Evolutionary conservation across 2,329 filamentous ascomycete species (phyloP).

Genomic region (Fusarium neocosmosporiellum): DNA sequence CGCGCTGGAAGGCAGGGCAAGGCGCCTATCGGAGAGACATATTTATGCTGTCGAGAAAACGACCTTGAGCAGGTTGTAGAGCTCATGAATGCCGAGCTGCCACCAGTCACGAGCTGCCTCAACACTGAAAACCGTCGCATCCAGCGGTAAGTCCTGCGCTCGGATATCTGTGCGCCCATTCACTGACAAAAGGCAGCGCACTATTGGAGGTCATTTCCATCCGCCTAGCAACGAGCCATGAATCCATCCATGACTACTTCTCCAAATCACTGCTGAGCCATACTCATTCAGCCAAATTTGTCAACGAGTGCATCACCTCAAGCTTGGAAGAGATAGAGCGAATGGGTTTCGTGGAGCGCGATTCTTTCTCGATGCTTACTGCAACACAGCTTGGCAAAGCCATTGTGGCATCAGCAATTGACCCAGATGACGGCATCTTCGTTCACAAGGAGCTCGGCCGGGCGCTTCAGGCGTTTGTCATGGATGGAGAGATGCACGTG

Average conservation of each 20-base stretch:
- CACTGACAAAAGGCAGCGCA: constrained; percentile 60
- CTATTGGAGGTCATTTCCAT: constrained; percentile 78
- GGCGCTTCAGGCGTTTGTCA: constrained; percentile 78
- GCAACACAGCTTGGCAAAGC: constrained; percentile 76
- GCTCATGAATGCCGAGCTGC: constrained; percentile 78
- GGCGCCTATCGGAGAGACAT: constrained; percentile 81
- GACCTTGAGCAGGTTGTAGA: constrained; percentile 78
- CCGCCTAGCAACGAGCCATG: constrained; percentile 72
- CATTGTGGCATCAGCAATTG: constrained; percentile 77
- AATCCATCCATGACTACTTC: constrained; percentile 75
- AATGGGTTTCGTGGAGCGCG: constrained; percentile 65
- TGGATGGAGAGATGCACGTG: constrained; percentile 85
- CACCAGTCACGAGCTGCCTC: constrained; percentile 75
- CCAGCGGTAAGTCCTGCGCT: constrained; percentile 61
- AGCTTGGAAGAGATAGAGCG: constrained; percentile 68
- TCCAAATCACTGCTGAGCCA: constrained; percentile 73
- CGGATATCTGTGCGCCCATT: neutral
- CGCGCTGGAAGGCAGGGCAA: constrained; percentile 83
- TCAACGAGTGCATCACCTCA: constrained; percentile 65
- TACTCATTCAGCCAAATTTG: constrained; percentile 61
- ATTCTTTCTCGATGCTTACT: constrained; percentile 63
- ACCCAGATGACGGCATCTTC: constrained; percentile 80
- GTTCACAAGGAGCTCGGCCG: constrained; percentile 75
- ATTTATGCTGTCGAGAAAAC: constrained; percentile 75
- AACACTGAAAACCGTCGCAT: constrained; percentile 74